A percentile compares a stretch with the other conserved stretches of the same genome.
Evolutionary conservation across 176 grass and related monocot genomes (phyloP).

Genomic region (Puya raimondii): DNA sequence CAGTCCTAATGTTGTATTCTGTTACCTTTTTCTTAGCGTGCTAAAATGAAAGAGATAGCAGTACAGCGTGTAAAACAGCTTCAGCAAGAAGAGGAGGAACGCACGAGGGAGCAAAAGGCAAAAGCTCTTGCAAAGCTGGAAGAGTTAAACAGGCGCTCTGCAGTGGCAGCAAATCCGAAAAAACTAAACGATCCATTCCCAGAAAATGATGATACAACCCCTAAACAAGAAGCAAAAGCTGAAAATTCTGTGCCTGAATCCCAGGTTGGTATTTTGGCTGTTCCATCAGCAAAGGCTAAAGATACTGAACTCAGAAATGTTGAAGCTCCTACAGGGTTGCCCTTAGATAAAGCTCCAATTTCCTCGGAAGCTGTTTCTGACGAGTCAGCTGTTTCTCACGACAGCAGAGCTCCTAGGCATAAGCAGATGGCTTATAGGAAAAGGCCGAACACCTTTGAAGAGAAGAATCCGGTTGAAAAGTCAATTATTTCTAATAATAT

Average conservation of each 20-base stretch:
- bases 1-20: conserved; percentile 14
- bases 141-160: conserved; percentile 73
- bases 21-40: conserved; percentile 38
- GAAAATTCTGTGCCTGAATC: conserved; percentile 5
- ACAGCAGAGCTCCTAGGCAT: conserved; percentile 32
- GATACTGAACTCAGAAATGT: conserved; percentile 15
- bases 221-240: conserved; percentile 33
- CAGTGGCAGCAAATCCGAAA: conserved; percentile 34
- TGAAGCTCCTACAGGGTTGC: conserved; percentile 19
- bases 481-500: conserved; percentile 18
- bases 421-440: conserved; percentile 55
- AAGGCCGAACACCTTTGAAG: conserved; percentile 42
- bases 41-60: conserved; percentile 80
- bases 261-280: conserved; percentile 5
- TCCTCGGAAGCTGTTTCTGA: conserved; percentile 14
- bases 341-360: conserved; percentile 7
- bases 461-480: conserved; percentile 36
- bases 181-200: conserved; percentile 26
- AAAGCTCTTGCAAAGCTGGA: conserved; percentile 93
- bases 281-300: conserved; percentile 12
- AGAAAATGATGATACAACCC: conserved; percentile 11
- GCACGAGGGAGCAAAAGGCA: conserved; percentile 70
- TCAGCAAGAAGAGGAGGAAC: conserved; percentile 85
- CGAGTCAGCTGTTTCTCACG: conserved; percentile 18
- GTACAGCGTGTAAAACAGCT: conserved; percentile 74